phyloP scores from a whole-genome alignment of 441 rosid species.

The Populus trichocarpa region DNA sequence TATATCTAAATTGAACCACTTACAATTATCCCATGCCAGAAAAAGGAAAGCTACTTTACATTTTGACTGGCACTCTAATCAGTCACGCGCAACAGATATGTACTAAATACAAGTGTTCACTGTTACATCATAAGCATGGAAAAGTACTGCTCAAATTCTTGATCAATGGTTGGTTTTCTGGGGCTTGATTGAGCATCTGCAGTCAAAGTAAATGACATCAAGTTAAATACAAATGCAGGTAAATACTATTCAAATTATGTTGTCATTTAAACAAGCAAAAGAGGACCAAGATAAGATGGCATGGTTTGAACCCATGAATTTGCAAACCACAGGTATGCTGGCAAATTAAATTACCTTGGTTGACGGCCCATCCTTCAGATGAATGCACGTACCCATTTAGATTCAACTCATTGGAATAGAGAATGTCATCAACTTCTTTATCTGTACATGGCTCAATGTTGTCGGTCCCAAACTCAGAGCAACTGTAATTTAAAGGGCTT shows the following conservation, averaged over 20 bases:
- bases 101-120: not conserved
- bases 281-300: not conserved
- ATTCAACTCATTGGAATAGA: conserved; percentile 21
- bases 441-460: conserved; percentile 21
- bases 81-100: conserved; percentile 2
- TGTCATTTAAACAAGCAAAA: not conserved
- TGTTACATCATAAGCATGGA: conserved; percentile 57
- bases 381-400: conserved; percentile 42
- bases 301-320: not conserved
- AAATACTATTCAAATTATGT: not conserved
- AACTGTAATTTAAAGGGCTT: conserved; percentile 23
- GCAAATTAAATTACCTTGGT: conserved; percentile 40
- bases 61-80: not conserved
- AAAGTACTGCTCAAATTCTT: conserved; percentile 79
- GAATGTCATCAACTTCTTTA: conserved; percentile 27
- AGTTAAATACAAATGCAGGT: not conserved
- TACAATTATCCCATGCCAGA: not conserved
- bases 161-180: conserved; percentile 70
- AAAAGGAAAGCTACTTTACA: not conserved
- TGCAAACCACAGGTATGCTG: not conserved
- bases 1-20: not conserved
- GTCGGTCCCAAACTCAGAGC: conserved; percentile 29
- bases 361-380: conserved; percentile 51
- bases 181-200: conserved; percentile 28
- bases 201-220: not conserved